Evolutionary conservation across 192 early-diverging fungal genomes (phyloP), one percentile per base, ranked within the genome.

Genomic region (Rhizophagus clarus): DNA sequence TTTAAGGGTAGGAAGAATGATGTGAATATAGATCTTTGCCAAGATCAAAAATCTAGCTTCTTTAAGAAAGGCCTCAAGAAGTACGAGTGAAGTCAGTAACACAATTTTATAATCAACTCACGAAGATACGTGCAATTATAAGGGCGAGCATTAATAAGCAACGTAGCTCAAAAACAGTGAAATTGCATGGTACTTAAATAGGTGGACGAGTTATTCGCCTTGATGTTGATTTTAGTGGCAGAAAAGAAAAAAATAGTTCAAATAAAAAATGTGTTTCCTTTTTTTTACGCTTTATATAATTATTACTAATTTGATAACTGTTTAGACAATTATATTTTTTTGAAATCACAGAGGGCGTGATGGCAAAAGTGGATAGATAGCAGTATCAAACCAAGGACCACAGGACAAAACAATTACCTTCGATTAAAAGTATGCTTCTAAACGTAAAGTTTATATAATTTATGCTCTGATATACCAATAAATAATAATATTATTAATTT

Each of bases 41-140:
- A n/a, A n/a, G 84, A 87, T 64, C 83, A 88, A 77, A 88, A 87
- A 76, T 70, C 80, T 31, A n/a, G n/a, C n/a, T n/a, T n/a, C n/a
- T 87, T 75, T 67, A 81, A 81, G 66, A 87, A 85, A 79, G 77
- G 75, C 49, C 77, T 51, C 71, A 66, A 63, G 87, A 83, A 68
- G 73, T 86, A 45, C 80, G 88, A 89, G 84, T 64, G 88, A 88
- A 62, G 90, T 92, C 31, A 85, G 87, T 68, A 87, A 90, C 80
- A 95, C 93, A 9, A 88, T 97, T 63, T 98, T 96, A 79, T 80
- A 95, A 51, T 94, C 94, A 66, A 94, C 90, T 32, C 90, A 94
- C 85, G 84, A 87, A n/a, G 94, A 94, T 60, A 87, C 89, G 75
- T 93, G 92, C 56, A 89, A 72, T 85, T 89, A 74, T 94, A 93